Conservation (phyloP, 495 filamentous ascomycete genomes). For the Neurospora sp. region DNA sequence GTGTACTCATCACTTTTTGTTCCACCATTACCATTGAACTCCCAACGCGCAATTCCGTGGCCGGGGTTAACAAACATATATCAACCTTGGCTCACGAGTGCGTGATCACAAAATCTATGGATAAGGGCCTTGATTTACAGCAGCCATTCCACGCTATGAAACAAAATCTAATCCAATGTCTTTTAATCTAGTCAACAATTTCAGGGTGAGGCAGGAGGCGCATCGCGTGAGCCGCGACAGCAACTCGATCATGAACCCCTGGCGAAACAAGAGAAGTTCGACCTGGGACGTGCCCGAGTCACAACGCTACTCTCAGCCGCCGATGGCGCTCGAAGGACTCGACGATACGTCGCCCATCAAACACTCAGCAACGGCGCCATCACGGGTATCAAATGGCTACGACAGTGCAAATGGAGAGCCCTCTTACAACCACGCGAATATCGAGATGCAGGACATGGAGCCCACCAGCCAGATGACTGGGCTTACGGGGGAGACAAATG, state of each 20-base stretch:
- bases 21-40: background rate
- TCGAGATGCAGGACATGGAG: background rate
- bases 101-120: background rate
- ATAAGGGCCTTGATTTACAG: background rate
- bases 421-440: background rate
- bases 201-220: slow-evolving; percentile 22
- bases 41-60: background rate
- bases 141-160: background rate
- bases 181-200: slow-evolving; percentile 22
- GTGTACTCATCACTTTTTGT: background rate
- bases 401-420: background rate
- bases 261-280: slow-evolving; percentile 14
- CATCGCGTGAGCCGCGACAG: slow-evolving; percentile 19
- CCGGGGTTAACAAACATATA: background rate
- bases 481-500: slow-evolving; percentile 1
- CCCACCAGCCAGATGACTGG: slow-evolving; percentile 1
- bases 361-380: slow-evolving; percentile 8
- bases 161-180: slow-evolving; percentile 20
- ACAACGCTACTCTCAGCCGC: background rate
- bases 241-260: slow-evolving; percentile 22
- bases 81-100: background rate
- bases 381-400: background rate
- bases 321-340: background rate
- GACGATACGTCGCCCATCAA: background rate
- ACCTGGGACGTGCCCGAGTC: slow-evolving; percentile 10